Evolutionary conservation across 1,139 yeast genomes (phyloP), one percentile per base, ranked within the genome.

Genomic region (Scheffersomyces cryptocercus): DNA sequence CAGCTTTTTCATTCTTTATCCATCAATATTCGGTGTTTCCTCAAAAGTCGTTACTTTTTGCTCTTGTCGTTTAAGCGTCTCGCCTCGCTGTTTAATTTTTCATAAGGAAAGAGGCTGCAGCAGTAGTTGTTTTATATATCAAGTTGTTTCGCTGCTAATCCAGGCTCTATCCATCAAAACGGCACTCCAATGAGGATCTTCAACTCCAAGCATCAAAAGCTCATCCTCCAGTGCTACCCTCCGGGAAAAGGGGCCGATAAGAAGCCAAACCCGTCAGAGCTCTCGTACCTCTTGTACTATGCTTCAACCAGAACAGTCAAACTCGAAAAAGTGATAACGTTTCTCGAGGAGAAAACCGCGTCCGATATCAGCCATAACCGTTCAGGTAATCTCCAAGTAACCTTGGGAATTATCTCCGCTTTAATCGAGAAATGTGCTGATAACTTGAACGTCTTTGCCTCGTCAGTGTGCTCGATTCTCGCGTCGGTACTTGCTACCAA

Each of bases 261-360:
- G 67, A 85, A 86, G 55, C 96, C 99, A 9, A 91, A 91, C 62
- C 82, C 95, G 1, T 88, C 96, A 12, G 98, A 93, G 63, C 74
- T 95, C 41, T 86, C 96, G 47, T 90, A 90, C 62, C 74, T 93
- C 53, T 68, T 91, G 35, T 93, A 88, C 70, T 91, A 91, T 63
- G 97, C 96, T n/a, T 84, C 95, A 35, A 86, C 97, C 6, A 75
- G 98, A 54, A 75, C 97, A 47, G 84, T 89, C 35, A 93, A 93
- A 61, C 73, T 93, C 51, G 93, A 88, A 54, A 91, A 91, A 58
- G 97, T 93, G 13, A 85, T 91, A 20, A 68, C 70, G 8, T 89
- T 85, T 58, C 65, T 93, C 45, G 77, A 78, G 40, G 81, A 76
- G 52, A 84, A 82, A 61, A 81, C 93, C n/a, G 59, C 62, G 13